Base-by-base conservation (phyloP, 805 yeast genomes). In the Candida peoriensis region DNA sequence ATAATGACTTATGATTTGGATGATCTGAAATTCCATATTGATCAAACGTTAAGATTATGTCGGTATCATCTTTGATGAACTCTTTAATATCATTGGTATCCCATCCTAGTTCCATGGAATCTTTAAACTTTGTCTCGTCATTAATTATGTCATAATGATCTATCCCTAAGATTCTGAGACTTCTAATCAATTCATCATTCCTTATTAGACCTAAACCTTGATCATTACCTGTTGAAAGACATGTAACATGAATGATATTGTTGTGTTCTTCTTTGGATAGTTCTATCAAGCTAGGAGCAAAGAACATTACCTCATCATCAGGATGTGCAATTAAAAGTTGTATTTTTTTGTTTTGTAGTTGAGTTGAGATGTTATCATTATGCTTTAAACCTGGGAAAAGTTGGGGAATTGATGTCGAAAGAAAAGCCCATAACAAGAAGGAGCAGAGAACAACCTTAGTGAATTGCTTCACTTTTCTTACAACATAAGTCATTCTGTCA, bases 241-340 rank as follows among this genome's bases (percentile, higher is more conserved):
- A 85, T 8, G 87, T 50, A 10, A 89, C 50, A 24, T 72, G 67
- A 12, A 88, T 60, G 7, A 52, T 44, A 48, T 81, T 81, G 34
- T 64, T 54, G 45, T 73, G 64, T 32, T 66, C 58, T 1, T 69
- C 59, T 40, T 71, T 70, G 8, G 68, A 44, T n/a, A 69, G 42
- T 42, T 75, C 80, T 7, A 73, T 56, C 21, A 88, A 44, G 0
- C 89, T 66, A 0, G 98, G 98, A 1, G 87, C 76, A 51, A 93
- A 93, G 59, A 93, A 93, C 98, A 93, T 93, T 33, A 87, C 89
- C 60, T 93, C 99, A 57, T 93, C 99, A 58, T 93, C 99, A 0
- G 99, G 99, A 58, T 93, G 99, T 1, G 96, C 96, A 26, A 88
- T 79, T 10, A 90, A 61, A 30, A 80, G 62, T 44, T 66, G 71